A percentile compares a stretch with the other conserved stretches of the same genome.
Evolutionary conservation across 2,329 filamentous ascomycete species (phyloP).

Genomic region (Penicillium brasilianum): DNA sequence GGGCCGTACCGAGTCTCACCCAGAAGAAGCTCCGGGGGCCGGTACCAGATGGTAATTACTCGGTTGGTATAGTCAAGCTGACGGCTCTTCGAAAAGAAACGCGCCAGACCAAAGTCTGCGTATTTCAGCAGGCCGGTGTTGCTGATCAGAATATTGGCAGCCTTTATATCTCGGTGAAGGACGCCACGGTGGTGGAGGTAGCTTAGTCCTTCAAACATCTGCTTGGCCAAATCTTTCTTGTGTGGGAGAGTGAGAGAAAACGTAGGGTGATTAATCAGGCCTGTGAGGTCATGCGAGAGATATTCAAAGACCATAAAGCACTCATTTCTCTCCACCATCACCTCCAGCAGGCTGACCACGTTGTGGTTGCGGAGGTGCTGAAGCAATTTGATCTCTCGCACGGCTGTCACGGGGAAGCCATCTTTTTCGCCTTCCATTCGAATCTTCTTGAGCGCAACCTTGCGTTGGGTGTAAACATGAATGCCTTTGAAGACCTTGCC

Average conservation of each 20-base stretch:
- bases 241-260: conserved; percentile 84
- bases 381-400: conserved; percentile 94
- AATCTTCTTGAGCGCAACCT: conserved; percentile 96
- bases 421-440: conserved; percentile 99
- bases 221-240: conserved; percentile 89
- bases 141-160: conserved; percentile 94
- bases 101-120: conserved; percentile 92
- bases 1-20: conserved; percentile 90
- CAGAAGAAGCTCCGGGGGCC: conserved; percentile 85
- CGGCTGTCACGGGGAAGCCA: conserved; percentile 94
- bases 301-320: conserved; percentile 99
- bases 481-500: conserved; percentile 94
- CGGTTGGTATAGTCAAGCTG: conserved; percentile 97
- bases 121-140: conserved; percentile 87
- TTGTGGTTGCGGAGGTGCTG: conserved; percentile 92
- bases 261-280: conserved; percentile 89
- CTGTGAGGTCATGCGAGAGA: conserved; percentile 92
- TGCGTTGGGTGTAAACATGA: conserved; percentile 73
- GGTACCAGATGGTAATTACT: conserved; percentile 98
- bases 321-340: conserved; percentile 98
- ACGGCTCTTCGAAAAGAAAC: conserved; percentile 91
- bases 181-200: conserved; percentile 94
- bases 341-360: conserved; percentile 85
- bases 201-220: conserved; percentile 91
- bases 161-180: conserved; percentile 96